Percentiles rank a stretch among this genome's conserved stretches.
Evolutionary conservation across 2,329 filamentous ascomycete genomes (phyloP).

Genomic region (Neonectria neomacrospora): DNA sequence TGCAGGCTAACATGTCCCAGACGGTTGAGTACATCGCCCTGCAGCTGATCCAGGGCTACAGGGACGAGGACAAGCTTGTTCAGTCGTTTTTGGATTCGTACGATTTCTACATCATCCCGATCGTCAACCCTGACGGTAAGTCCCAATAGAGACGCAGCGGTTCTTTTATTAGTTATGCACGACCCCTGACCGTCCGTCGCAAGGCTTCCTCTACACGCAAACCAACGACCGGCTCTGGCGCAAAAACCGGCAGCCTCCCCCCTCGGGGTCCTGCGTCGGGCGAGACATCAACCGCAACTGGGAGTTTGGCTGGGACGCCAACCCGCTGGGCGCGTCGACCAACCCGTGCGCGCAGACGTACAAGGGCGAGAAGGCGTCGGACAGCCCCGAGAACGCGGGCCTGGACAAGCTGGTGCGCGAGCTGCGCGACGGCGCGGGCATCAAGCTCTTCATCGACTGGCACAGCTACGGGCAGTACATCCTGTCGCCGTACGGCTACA

Average conservation of each 20-base stretch:
- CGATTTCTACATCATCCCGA: conserved; percentile 66
- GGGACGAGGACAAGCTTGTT: conserved; percentile 48
- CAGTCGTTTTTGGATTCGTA: conserved; percentile 63
- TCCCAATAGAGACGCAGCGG: not conserved
- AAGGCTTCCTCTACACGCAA: conserved; percentile 59
- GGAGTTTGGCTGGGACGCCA: conserved; percentile 60
- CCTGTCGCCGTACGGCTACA: conserved; percentile 58
- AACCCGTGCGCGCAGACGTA: conserved; percentile 61
- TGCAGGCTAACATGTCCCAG: conserved; percentile 26
- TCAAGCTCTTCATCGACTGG: conserved; percentile 61
- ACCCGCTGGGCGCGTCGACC: conserved; percentile 57
- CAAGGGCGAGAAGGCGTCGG: conserved; percentile 52
- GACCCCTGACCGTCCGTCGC: not conserved
- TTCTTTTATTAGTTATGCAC: not conserved
- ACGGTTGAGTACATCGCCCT: conserved; percentile 60
- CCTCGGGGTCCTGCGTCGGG: conserved; percentile 55
- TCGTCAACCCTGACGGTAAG: conserved; percentile 60
- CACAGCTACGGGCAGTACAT: conserved; percentile 60
- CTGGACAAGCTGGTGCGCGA: conserved; percentile 50
- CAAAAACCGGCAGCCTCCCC: conserved; percentile 60
- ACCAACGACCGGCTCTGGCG: conserved; percentile 61
- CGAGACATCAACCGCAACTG: conserved; percentile 66
- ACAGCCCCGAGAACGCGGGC: conserved; percentile 59
- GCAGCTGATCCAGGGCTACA: conserved; percentile 57
- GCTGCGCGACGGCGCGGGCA: conserved; percentile 48